Evolutionary conservation across 78 protist species (phyloP), one percentile per base, ranked within the genome.

Genomic region (Dictyostelium purpureum): DNA sequence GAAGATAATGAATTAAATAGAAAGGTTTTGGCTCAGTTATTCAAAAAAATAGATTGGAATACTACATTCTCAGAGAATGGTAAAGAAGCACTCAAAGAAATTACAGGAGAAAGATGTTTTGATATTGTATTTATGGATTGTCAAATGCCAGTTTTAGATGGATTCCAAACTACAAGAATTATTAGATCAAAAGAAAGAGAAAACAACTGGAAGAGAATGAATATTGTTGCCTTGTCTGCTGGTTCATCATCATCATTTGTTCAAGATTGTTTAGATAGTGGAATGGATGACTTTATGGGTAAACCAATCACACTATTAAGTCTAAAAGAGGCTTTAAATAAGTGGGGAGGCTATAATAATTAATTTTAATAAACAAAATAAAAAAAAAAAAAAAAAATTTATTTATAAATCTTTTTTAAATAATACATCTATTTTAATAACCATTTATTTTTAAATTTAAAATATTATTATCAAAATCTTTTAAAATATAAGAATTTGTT

Each of bases 81-180:
- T 18, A 70, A 73, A 37, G 90, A 82, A 26, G 90, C 90, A 6
- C 71, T 82, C 2, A 82, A 82, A 40, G 90, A 82, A 45, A 82
- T 82, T 4, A 52, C 54, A 5, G 45, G 79, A 42, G 90, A 82
- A 75, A 31, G 90, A 40, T 82, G 90, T 28, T 82, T 71, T 33
- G 47, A 67, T 42, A 82, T 82, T 26, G 79, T 82, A 10, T 69
- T 82, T 38, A 82, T 82, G 90, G 90, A 82, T 69, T 82, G 90
- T 42, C 90, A 75, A 75, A 82, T 82, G 90, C 90, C 90, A 42
- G 79, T 82, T 51, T 42, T 82, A 21, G 90, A 82, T 56, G 90
- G 90, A 26, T 82, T 82, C 79, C 79, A 67, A 82, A 82, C 90
- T n/a, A 82, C 90, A 9, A 31, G 77, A 54, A 40, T 67, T 26